Evolutionary conservation across 257 asterid genomes (phyloP), one percentile per base, ranked within the genome.

Genomic region (Prunella vulgaris): DNA sequence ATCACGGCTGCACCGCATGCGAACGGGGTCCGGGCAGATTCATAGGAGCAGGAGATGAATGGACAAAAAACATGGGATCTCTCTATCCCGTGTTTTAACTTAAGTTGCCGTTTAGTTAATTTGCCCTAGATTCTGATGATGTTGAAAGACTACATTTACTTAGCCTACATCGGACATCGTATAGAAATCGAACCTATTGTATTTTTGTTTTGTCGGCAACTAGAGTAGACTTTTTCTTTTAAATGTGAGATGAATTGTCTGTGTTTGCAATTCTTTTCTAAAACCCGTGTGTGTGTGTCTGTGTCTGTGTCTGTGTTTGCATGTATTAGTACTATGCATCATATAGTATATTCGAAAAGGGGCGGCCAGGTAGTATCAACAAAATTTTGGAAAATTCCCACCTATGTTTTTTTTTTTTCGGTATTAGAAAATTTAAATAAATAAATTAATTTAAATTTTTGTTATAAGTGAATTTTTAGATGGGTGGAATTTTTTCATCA

Each of bases 181-280:
- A 66, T 52, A 71, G 71, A 8, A 5, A 30, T 67, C 17, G 15
- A 24, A 21, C 25, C 44, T 18, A 32, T 68, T 53, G 42, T 69
- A 58, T n/a, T 62, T 27, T 17, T 69, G 67, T 38, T 13, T 40
- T 71, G 72, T 54, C 28, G 54, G 63, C 30, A 61, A 70, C 71
- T 70, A 72, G 73, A 70, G 64, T 76, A 59, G 81, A 30, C 48
- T 44, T 62, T 54, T 56, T 7, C 35, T 60, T 49, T 65, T 56
- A 15, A 58, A 58, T 70, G 56, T 3, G 40, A 57, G 14, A 14
- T 17, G 1, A 17, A 37, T 27, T 9, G 25, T 66, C 25, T 77
- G 77, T 66, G n/a, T 22, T 65, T 21, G 54, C 58, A 44, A 49
- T 37, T 22, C 40, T 71, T 66, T 66, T 18, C 37, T 32, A 61